Evolutionary conservation across 2,329 filamentous ascomycete genomes (phyloP).

Genomic region (Nemania sp.): DNA sequence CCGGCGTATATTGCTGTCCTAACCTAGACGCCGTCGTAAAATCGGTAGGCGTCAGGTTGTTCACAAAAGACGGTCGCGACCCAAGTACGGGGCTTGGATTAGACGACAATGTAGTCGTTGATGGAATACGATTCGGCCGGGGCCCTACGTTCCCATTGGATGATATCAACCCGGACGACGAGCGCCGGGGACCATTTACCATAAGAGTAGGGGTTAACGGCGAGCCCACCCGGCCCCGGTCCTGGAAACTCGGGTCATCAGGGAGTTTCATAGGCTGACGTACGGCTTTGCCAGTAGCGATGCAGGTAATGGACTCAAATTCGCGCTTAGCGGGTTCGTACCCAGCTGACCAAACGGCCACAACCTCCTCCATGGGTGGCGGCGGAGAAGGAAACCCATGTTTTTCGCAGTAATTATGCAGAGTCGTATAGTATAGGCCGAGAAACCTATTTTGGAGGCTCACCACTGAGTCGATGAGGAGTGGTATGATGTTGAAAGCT

Average conservation of each 20-base stretch:
- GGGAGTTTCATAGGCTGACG: conserved; percentile 59
- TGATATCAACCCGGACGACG: conserved; percentile 59
- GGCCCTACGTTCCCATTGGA: conserved; percentile 40
- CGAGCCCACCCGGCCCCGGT: conserved; percentile 45
- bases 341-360: conserved; percentile 72
- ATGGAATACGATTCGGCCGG: conserved; percentile 55
- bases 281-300: conserved; percentile 75
- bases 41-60: conserved; percentile 58
- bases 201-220: conserved; percentile 44
- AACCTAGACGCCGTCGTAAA: conserved; percentile 59
- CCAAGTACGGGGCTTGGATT: conserved; percentile 46
- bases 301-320: conserved; percentile 72
- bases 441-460: conserved; percentile 82
- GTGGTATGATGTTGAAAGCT: conserved; percentile 79
- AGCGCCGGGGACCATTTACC: conserved; percentile 55
- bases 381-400: conserved; percentile 77
- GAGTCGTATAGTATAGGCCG: conserved; percentile 80
- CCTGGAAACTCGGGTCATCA: conserved; percentile 49
- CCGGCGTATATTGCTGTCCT: conserved; percentile 48
- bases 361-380: conserved; percentile 77
- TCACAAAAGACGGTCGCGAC: conserved; percentile 45
- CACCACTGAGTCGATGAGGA: conserved; percentile 76
- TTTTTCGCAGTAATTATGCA: conserved; percentile 79
- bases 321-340: conserved; percentile 74
- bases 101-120: conserved; percentile 53